Percentiles rank a stretch among this genome's conserved stretches.
These are phyloP conservation scores for Blastobotrys apis DNA, from an alignment of 1,139 yeast genomes.

Conservation along the genomic window DNA sequence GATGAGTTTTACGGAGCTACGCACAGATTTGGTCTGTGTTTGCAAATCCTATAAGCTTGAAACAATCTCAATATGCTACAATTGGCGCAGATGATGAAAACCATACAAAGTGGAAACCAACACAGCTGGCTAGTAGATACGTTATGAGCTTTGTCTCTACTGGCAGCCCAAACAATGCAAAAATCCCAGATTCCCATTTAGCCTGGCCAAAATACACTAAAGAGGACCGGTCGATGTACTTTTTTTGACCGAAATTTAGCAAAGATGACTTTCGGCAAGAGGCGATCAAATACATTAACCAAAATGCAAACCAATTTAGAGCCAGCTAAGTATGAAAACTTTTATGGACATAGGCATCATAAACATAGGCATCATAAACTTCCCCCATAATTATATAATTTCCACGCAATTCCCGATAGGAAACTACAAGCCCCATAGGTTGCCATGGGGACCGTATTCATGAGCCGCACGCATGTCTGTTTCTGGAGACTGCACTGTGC, in stretches of 20 bases:
- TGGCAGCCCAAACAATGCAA: conserved; percentile 16
- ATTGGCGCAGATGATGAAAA: conserved; percentile 8
- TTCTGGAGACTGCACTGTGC: too few species aligned
- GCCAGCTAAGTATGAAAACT: background rate
- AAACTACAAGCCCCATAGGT: too few species aligned
- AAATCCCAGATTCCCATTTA: background rate
- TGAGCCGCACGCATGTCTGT: too few species aligned
- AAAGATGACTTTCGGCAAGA: background rate
- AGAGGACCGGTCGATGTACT: background rate
- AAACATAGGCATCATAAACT: background rate
- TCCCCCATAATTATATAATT: too few species aligned
- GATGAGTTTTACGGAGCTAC: conserved; percentile 16
- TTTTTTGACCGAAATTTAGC: background rate
- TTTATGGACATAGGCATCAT: background rate
- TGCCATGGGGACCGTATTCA: too few species aligned
- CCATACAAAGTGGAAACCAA: conserved; percentile 5
- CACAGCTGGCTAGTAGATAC: conserved; percentile 9
- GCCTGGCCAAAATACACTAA: background rate
- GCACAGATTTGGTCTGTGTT: conserved; percentile 30
- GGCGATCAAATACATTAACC: conserved; percentile 3
- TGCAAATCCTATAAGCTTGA: conserved; percentile 16
- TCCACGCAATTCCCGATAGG: too few species aligned
- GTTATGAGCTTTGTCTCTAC: conserved; percentile 16
- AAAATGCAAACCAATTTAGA: background rate
- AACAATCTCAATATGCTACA: conserved; percentile 3